Evolutionary conservation across 2,329 filamentous ascomycete species (phyloP), one percentile per base, ranked within the genome.

Genomic region (Aureobasidium namibiae): DNA sequence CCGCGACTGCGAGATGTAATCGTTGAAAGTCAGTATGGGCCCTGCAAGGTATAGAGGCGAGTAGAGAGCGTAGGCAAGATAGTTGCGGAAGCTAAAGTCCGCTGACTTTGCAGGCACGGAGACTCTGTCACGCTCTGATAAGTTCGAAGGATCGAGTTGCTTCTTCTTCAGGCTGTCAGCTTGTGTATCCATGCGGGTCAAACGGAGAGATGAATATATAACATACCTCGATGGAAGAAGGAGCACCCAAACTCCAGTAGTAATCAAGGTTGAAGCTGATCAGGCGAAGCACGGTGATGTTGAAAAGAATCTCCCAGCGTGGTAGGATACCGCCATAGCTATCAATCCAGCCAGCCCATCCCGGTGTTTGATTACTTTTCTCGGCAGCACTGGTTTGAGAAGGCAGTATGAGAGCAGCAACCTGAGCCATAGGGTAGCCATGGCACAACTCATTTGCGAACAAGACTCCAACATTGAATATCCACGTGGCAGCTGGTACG

Each of bases 201-300:
- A 53, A 38, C n/a, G 39, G 29, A 57, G 56, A 11, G 29, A 3
- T 13, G 9, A 38, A 29, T 11, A 1, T 26, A 9, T 39, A 21
- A 74, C 83, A 71, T 83, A 97, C 94, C 86, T 97, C 92, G 42
- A 96, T 92, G 29, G 81, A 75, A 24, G 78, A 77, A 39, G 81
- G 76, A 61, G 83, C 80, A 63, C 88, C 84, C 2, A 88, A 73
- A 67, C 89, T 94, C 92, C 94, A 99, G 72, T 95, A 92, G 71
- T 95, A 92, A 74, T 99, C 94, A 69, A 99, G 74, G 72, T 97
- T 97, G 80, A 96, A 99, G 71, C 92, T 96, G 67, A 99, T 91
- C 49, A 97, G 79, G 5, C 94, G 86, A 59, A 99, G 77, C 26
- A 97, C 87, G 3, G 92, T 96, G 62, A 99, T 84, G 69, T 99